Conservation (phyloP, 208 protist genomes). For the Sergeia podlipaevii region DNA sequence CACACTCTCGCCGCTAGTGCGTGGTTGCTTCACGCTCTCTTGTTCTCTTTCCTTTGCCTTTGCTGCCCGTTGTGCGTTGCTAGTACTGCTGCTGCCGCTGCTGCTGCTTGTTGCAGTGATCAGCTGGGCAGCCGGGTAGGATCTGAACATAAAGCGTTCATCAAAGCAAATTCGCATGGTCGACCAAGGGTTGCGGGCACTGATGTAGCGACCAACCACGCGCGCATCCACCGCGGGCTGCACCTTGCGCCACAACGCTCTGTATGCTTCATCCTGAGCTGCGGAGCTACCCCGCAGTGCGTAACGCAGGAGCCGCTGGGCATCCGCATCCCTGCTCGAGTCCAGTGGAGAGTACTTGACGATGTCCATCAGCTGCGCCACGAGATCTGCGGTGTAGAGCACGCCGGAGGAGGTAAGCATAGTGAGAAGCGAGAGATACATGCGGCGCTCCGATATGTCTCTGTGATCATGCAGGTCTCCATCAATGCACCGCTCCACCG, state of each 20-base stretch:
- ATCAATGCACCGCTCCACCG: conserved; percentile 71
- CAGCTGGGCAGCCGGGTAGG: conserved; percentile 36
- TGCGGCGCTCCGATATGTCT: conserved; percentile 51
- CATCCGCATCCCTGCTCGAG: conserved; percentile 48
- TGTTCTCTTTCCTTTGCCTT: conserved; percentile 3
- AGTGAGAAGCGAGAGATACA: conserved; percentile 72
- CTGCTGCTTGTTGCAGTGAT: neutral
- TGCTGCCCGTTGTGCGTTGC: neutral
- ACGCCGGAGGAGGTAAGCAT: conserved; percentile 82
- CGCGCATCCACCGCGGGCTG: conserved; percentile 52
- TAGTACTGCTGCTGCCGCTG: neutral
- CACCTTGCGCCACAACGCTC: conserved; percentile 52
- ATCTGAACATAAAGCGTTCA: conserved; percentile 33
- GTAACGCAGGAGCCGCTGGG: conserved; percentile 69
- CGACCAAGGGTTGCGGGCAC: conserved; percentile 66
- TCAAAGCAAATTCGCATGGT: conserved; percentile 61
- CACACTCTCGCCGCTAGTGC: conserved; percentile 1
- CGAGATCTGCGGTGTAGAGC: conserved; percentile 69
- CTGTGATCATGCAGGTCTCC: conserved; percentile 53
- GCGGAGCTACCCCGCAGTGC: conserved; percentile 66
- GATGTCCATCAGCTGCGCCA: conserved; percentile 86
- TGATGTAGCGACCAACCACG: conserved; percentile 77
- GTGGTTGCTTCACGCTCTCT: conserved; percentile 1
- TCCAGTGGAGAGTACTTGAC: conserved; percentile 76
- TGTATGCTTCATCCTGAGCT: conserved; percentile 43